A percentile compares a stretch with the other conserved stretches of the same genome.
These are phyloP conservation scores for Alternaria arborescens DNA, from an alignment of 2,329 filamentous ascomycete genomes.

Conservation along the genomic window DNA sequence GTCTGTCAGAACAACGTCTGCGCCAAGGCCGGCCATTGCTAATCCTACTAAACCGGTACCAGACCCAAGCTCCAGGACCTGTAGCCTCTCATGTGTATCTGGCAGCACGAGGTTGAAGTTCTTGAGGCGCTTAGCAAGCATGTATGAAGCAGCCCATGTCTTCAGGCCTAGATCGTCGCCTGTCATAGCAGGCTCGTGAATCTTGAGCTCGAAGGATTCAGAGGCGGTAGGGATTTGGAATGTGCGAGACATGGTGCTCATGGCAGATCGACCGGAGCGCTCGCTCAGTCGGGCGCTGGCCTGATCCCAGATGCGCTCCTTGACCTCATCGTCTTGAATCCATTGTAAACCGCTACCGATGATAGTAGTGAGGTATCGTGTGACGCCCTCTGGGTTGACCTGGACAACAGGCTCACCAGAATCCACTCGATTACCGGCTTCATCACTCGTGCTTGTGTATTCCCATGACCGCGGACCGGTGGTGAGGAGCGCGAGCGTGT, in stretches of 20 bases:
- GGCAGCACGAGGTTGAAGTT: constrained; percentile 35
- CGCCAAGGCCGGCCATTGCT: constrained; percentile 77
- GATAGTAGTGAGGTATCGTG: constrained; percentile 73
- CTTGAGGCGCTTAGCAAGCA: constrained; percentile 77
- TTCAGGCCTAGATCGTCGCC: constrained; percentile 91
- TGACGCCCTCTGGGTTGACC: constrained; percentile 60
- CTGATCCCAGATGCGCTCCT: constrained; percentile 77
- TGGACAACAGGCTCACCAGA: constrained; percentile 30
- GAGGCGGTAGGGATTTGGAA: constrained; percentile 65
- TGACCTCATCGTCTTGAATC: constrained; percentile 71
- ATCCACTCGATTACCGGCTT: constrained; percentile 7
- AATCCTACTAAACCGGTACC: constrained; percentile 92
- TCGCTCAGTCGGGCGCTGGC: constrained; percentile 84
- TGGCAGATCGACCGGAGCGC: constrained; percentile 79
- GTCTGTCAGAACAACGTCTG: constrained; percentile 79
- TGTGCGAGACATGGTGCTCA: constrained; percentile 68
- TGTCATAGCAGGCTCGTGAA: constrained; percentile 87
- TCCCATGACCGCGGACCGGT: constrained; percentile 75
- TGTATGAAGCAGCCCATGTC: constrained; percentile 92
- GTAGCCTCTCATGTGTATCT: constrained; percentile 8
- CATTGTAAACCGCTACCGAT: constrained; percentile 73
- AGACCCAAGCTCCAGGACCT: constrained; percentile 80
- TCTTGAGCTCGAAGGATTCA: constrained; percentile 64
- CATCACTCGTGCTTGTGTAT: constrained; percentile 45
- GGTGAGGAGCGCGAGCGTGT: constrained; percentile 71